Evolutionary conservation across 331 rosid genomes (phyloP), one percentile per base, ranked within the genome.

Genomic region (Cydonia oblonga): DNA sequence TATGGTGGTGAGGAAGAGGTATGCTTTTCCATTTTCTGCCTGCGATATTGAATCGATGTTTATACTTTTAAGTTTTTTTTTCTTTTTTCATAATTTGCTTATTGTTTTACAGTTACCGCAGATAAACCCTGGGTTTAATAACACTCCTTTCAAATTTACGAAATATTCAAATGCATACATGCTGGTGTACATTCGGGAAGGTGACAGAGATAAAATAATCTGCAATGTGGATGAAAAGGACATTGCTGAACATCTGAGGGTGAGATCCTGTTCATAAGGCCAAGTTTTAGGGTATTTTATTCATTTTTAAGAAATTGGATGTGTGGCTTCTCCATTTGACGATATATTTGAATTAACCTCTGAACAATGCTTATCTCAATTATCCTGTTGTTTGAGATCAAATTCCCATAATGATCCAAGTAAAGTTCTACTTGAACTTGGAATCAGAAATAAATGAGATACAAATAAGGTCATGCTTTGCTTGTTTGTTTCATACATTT

Each of bases 1-100:
- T 92, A 92, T 81, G 98, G 98, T 81, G 98, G 96, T 12, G 96
- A 92, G 83, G 98, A 92, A 76, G 98, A 90, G 92, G 98, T 90
- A 88, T 53, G 62, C 10, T 56, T 83, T 64, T 56, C 42, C 78
- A 66, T 42, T 63, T 63, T 56, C 59, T 80, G 35, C 80, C 54
- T 30, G 35, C 75, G 61, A 60, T 60, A 38, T 69, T 51, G 78
- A 76, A 42, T 70, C 19, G 44, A 15, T 24, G 22, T 46, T 60
- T 64, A n/a, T 77, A 35, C 11, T 33, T 58, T 51, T 29, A 69
- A 29, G 49, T 46, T 12, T 46, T 12, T 59, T 46, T 9, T 25
- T 75, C 62, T n/a, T 56, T 53, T 64, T 19, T 71, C 69, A 25
- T 66, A 78, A 57, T 79, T 64, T 54, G n/a, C 78, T 76, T 64